Evolutionary conservation across 768 basidiomycete species (phyloP).

Genomic region (Boletus pseudopeckii): DNA sequence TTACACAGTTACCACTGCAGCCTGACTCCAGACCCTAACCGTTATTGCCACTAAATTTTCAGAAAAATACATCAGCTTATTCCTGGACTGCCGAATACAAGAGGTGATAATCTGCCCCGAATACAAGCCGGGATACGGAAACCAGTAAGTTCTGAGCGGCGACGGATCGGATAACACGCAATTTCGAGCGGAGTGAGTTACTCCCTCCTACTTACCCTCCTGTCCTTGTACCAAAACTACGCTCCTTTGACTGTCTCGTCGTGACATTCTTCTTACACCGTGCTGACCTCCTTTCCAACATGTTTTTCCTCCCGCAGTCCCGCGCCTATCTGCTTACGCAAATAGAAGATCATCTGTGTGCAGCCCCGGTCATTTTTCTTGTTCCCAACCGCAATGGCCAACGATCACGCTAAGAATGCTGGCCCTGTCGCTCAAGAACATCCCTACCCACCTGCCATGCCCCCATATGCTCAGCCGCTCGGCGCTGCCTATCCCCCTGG

Average conservation of each 20-base stretch:
- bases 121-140: constrained; percentile 14
- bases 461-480: constrained; percentile 28
- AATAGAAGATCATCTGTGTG: constrained; percentile 24
- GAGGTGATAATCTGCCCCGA: constrained; percentile 3
- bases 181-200: constrained; percentile 38
- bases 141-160: constrained; percentile 33
- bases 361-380: constrained; percentile 26
- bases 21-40: constrained; percentile 5
- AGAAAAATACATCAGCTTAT: constrained; percentile 4
- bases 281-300: constrained; percentile 15
- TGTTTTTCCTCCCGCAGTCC: constrained; percentile 17
- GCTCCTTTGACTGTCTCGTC: constrained; percentile 2
- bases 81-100: constrained; percentile 8
- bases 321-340: constrained; percentile 33
- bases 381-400: constrained; percentile 26
- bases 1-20: constrained; percentile 28
- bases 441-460: constrained; percentile 25
- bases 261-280: neutral
- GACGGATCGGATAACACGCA: constrained; percentile 36
- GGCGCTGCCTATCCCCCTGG: constrained; percentile 31
- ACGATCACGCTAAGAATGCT: constrained; percentile 35
- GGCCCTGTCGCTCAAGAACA: constrained; percentile 36
- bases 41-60: constrained; percentile 7
- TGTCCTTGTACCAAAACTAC: neutral
- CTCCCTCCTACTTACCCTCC: neutral